Evolutionary conservation across 148 eudicot genomes (phyloP).

Genomic region (Vaccinium darrowii): DNA sequence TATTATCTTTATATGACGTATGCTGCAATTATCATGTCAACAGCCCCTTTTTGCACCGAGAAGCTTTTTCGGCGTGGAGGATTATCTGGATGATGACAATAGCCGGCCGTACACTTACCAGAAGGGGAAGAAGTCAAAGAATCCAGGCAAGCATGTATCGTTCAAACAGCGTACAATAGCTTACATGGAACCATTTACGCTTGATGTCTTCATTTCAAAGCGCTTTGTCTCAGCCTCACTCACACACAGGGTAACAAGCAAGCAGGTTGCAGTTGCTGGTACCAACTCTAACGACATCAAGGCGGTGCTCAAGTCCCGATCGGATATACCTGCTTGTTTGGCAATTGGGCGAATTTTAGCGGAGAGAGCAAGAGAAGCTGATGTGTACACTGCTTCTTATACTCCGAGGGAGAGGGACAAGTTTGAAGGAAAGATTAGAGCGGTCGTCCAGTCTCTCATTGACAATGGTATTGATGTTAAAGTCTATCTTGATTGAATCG

Average conservation of each 20-base stretch:
- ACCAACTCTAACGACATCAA: constrained; percentile 93
- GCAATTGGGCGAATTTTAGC: constrained; percentile 72
- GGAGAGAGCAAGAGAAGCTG: constrained; percentile 90
- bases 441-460: constrained; percentile 89
- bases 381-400: constrained; percentile 87
- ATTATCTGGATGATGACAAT: constrained; percentile 87
- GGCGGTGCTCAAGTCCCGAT: constrained; percentile 70
- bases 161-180: constrained; percentile 89
- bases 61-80: constrained; percentile 98
- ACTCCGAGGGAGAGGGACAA: constrained; percentile 92
- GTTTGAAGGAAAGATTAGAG: constrained; percentile 94
- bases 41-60: constrained; percentile 69
- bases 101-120: constrained; percentile 92
- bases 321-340: constrained; percentile 92
- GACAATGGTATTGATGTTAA: constrained; percentile 89
- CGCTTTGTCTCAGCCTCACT: constrained; percentile 91
- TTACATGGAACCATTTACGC: constrained; percentile 91
- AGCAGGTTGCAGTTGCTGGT: constrained; percentile 91
- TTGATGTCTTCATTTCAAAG: constrained; percentile 84
- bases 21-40: constrained; percentile 14
- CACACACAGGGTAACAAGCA: constrained; percentile 87
- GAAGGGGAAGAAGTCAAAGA: constrained; percentile 85
- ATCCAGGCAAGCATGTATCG: constrained; percentile 79
- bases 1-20: not conserved
- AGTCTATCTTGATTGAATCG: constrained; percentile 68